Evolutionary conservation across 2,329 filamentous ascomycete genomes (phyloP), one percentile per base, ranked within the genome.

Genomic region (Cercospora beticola): DNA sequence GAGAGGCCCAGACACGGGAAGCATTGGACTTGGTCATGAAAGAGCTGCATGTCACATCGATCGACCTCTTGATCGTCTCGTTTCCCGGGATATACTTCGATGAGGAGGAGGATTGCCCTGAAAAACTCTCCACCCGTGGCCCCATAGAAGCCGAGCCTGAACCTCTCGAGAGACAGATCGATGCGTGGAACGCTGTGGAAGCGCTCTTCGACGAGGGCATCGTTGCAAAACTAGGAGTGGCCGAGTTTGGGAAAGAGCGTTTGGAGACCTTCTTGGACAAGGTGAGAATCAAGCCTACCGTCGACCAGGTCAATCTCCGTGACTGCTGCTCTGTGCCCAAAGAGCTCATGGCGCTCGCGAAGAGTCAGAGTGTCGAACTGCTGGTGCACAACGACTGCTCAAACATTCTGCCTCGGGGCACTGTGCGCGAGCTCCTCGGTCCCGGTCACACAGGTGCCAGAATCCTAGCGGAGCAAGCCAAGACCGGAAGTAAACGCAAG

Each of bases 301-400:
- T 98, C 49, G 89, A 98, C 80, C 95, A 99, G 85, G 97, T 99
- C 84, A 98, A 98, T 78, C 88, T 97, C 62, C 90, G 92, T 75
- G 92, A 98, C 81, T 98, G 94, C 83, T 99, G 95, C 81, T 94
- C 93, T 58, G 95, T 98, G 54, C 95, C 95, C 8, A 94, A 93
- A 75, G 90, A 93, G 12, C 85, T 99, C 71, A 89, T 93, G 68
- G 82, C 91, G 75, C 90, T 96, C 75, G 94, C 94, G n/a, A 94
- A 92, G 79, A 85, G 90, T 71, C 86, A 93, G 77, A 85, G 88
- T 21, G 93, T 99, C 70, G 93, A 98, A 79, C 83, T 99, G 67
- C 84, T 97, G 65, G 97, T 96, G 49, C 95, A 99, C 81, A 93
- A 93, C 73, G 95, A 99, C 81, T 96, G 92, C 81, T 95, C 91